Percentiles rank a stretch among this genome's conserved stretches.
phyloP scores from a whole-genome alignment of 768 basidiomycete species.

The Mycena latifolia region DNA sequence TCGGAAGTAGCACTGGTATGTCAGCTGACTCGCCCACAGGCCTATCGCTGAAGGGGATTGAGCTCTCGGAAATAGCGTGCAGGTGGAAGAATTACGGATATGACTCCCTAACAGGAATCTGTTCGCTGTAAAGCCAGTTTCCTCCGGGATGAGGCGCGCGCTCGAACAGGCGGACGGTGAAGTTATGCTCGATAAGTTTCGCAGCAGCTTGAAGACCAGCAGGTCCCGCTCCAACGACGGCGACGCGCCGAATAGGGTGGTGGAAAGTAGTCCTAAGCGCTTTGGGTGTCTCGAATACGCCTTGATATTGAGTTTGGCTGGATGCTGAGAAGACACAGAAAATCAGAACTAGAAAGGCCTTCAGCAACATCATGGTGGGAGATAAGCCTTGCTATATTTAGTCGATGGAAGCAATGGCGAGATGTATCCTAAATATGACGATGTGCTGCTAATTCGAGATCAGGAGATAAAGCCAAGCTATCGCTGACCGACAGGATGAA shows the following conservation, averaged over 20 bases:
- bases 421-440: not conserved
- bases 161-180: slow-evolving; percentile 31
- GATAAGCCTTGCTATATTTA: slow-evolving; percentile 16
- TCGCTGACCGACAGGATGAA: no score
- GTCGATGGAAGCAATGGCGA: not conserved
- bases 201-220: slow-evolving; percentile 33
- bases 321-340: not conserved
- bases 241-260: slow-evolving; percentile 30
- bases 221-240: slow-evolving; percentile 32
- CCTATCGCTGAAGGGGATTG: slow-evolving; percentile 11
- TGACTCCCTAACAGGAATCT: slow-evolving; percentile 34
- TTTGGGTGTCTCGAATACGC: no score
- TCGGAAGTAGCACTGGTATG: slow-evolving; percentile 13
- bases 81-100: slow-evolving; percentile 25
- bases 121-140: slow-evolving; percentile 39
- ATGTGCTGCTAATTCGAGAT: not conserved
- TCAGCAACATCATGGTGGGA: not conserved
- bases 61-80: not conserved
- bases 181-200: slow-evolving; percentile 31
- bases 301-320: not conserved
- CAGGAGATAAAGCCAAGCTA: no score
- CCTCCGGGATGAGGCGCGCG: slow-evolving; percentile 36
- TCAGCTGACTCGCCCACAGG: not conserved
- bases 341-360: not conserved
- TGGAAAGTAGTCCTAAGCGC: slow-evolving; percentile 5